These are phyloP conservation scores for Phytophthora sansomeana DNA, from an alignment of 352 stramenopile genomes.

Conservation along the genomic window DNA sequence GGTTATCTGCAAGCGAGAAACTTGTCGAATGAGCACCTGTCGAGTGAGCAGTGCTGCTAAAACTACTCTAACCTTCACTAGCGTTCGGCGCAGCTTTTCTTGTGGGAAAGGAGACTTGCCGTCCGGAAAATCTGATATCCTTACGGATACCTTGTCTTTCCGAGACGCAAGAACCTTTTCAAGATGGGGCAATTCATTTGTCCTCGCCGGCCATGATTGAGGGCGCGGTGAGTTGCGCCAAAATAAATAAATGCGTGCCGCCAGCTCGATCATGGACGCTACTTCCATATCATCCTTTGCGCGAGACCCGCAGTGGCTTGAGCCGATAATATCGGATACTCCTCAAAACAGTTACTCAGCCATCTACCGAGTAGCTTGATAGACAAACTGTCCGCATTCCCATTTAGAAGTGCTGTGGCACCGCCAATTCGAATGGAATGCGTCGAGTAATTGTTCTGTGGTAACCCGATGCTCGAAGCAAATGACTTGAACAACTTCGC, in stretches of 20 bases:
- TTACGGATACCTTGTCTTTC: no score
- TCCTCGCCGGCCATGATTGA: constrained; percentile 6
- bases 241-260: constrained; percentile 1
- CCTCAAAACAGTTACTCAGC: constrained; percentile 6
- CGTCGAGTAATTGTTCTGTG: neutral
- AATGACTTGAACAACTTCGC: neutral
- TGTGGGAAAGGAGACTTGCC: no score
- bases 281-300: constrained; percentile 4
- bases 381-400: neutral
- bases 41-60: no score
- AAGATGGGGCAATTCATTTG: neutral
- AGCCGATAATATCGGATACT: neutral
- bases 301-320: neutral
- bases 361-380: constrained; percentile 4
- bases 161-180: neutral
- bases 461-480: neutral
- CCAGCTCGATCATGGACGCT: neutral
- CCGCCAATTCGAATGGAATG: constrained; percentile 12
- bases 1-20: no score
- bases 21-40: no score
- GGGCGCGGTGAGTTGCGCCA: constrained; percentile 4
- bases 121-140: no score
- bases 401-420: constrained; percentile 3
- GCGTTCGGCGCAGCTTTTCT: no score
- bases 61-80: no score